These are phyloP conservation scores for Aspergillus niger DNA, from an alignment of 2,329 filamentous ascomycete genomes.

Conservation along the genomic window DNA sequence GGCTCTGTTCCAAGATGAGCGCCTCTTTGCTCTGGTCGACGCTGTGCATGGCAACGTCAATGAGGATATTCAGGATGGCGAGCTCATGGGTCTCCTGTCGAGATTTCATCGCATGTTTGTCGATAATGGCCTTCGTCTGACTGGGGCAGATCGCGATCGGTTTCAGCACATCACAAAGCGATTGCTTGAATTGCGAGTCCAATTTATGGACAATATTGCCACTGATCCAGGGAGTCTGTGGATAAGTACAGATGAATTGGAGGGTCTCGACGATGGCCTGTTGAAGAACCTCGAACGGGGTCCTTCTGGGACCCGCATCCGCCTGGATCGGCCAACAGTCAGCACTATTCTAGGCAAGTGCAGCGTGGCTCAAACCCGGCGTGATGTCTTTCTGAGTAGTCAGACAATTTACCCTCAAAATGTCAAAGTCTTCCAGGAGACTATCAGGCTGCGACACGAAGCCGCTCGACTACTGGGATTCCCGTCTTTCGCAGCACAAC, in stretches of 20 bases:
- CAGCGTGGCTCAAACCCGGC: neutral
- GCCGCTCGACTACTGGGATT: neutral
- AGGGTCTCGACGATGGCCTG: neutral
- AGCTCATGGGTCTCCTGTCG: neutral
- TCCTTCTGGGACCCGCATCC: neutral
- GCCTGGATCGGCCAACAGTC: neutral
- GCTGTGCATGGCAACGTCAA: neutral
- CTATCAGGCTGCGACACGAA: neutral
- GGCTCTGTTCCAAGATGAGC: neutral
- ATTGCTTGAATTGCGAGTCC: neutral
- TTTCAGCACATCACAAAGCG: neutral
- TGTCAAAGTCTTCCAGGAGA: neutral
- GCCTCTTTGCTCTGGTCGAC: neutral
- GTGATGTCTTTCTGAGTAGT: neutral
- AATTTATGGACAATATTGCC: constrained; percentile 1
- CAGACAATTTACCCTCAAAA: neutral
- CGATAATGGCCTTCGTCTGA: constrained; percentile 1
- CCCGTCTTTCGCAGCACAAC: neutral
- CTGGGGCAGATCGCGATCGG: neutral
- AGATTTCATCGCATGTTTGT: constrained; percentile 1
- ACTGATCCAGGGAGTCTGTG: neutral
- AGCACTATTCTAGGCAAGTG: neutral
- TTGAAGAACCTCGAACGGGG: neutral
- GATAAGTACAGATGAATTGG: neutral
- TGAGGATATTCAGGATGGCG: neutral